Evolutionary conservation across 2,329 filamentous ascomycete genomes (phyloP), one percentile per base, ranked within the genome.

Genomic region (Waltergamsia citrina): DNA sequence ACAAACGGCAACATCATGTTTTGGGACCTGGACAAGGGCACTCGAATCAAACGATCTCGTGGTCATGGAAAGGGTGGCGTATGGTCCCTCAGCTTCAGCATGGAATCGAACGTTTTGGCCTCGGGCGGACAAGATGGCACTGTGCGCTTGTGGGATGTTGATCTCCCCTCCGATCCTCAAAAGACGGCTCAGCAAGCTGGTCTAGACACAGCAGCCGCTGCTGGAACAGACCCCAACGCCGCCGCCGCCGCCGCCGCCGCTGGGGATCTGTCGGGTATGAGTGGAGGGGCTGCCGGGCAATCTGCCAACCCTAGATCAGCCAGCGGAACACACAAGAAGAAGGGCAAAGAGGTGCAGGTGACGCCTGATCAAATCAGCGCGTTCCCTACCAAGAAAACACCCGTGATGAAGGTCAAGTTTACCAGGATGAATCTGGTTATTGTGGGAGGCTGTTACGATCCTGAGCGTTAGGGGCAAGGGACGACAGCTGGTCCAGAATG

Each of bases 301-400:
- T 38, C 51, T 3, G 38, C 53, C 5, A 50, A 44, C 2, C 28
- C 44, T 7, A 39, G 49, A 2, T 43, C 56, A 9, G 22, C 32
- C 17, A 28, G 33, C 18, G 33, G 33, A n/a, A 32, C 30, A 17
- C 53, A 57, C 22, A 80, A 80, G 69, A 94, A 93, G 64, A 85
- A 85, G 56, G 76, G 74, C 36, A 95, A 95, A 57, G 90, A 95
- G 48, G 85, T 87, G 4, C 85, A 85, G 48, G 82, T 94, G 29
- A 88, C 82, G 0, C 81, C 87, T 0, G 92, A 98, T 51, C 92
- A 96, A 60, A 93, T 98, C 60, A 86, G 78, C 43, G 88, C 85
- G 1, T 96, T 95, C 53, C 80, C 86, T 1, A 96, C 92, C 4
- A 98, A 98, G 72, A 94, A 94, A 62, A 90, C 83, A 12, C 88